Base-by-base conservation (phyloP, 2,329 filamentous ascomycete species). In the Stachybotrys chlorohalonatus region DNA sequence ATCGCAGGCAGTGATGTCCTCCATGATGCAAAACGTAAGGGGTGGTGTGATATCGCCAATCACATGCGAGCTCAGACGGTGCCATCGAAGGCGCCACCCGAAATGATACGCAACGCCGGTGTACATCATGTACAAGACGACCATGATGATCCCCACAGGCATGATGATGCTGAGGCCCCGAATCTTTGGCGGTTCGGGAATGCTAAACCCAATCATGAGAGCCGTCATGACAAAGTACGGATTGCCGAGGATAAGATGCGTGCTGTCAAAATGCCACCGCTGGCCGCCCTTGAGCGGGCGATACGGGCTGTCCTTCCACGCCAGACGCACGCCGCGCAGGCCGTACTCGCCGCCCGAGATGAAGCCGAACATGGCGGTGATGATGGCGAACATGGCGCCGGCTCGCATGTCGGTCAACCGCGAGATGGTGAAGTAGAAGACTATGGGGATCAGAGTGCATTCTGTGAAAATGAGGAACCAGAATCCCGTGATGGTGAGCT, bases 1-100 rank as follows among this genome's bases (percentile, higher is more conserved):
- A 60, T 84, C 82, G 6, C 84, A 82, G 2, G 78, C 80, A 8
- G 84, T 75, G 32, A 84, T 75, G 58, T 85, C 82, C 66, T 85
- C 82, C 36, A 84, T 76, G 32, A 84, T 69, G 31, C 80, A 81
- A 56, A 82, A 80, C 5, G 83, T 71, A 11, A 79, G 74, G 1
- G 82, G 82, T 31, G 75, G 76, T 59, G 82, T 76, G 51, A 63
- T 70, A 15, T 73, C 75, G 17, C 80, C 80, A 60, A 79, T 80
- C 0, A 74, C 73, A 0, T 78, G 76, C 2, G 80, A 83, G 45
- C 78, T 82, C 54, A 84, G 79, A 53, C 78, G 76, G 39, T 57
- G 55, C 53, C 55, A 55, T 13, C 49, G 39, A 42, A 57, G 51
- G 11, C 48, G 53, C 55, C 55, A 57, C 15, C 54, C 53, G 30